Evolutionary conservation across 768 basidiomycete species (phyloP), one percentile per base, ranked within the genome.

Genomic region (Hypsizygus marmoreus): DNA sequence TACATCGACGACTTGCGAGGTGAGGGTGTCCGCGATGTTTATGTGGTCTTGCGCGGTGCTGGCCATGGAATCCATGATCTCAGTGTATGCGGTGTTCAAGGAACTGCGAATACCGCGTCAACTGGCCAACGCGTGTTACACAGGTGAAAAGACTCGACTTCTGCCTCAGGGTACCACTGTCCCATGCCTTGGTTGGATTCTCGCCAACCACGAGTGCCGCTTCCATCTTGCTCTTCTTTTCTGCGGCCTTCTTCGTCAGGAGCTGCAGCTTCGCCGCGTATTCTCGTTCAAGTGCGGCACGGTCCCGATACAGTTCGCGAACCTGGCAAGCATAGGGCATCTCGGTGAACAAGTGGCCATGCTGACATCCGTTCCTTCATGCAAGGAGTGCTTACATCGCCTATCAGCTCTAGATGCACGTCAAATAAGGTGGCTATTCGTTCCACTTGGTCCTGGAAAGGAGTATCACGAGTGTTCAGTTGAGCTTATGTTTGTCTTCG

Each of bases 191-290:
- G 13, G 80, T 79, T 6, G 88, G 87, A 35, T 81, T 82, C 19
- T 74, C 75, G 26, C 89, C 91, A 8, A 91, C 63, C 6, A 86
- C 78, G 17, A 86, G 67, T 7, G 66, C 58, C 0, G 70, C 58
- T 46, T 78, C 77, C 45, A 73, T 72, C 65, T 79, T 88, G 34
- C 65, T 67, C 64, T 86, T 88, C 75, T 82, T 88, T 33, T 92
- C 91, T 8, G 71, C 65, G 1, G 83, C 82, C 59, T 83, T 90
- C 63, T 77, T 82, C 6, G 75, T 74, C 24, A 93, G 63, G 12
- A 71, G 63, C 57, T 85, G 82, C 8, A 93, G 71, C 60, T 87
- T 91, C 19, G 66, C 60, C 0, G 88, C 86, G 60, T 90, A 92
- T 60, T 93, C 90, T 40, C 84, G 80, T 63, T 93, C 91, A 9